These are phyloP conservation scores for Colletotrichum nymphaeae DNA, from an alignment of 2,329 filamentous ascomycete species.

Conservation along the genomic window DNA sequence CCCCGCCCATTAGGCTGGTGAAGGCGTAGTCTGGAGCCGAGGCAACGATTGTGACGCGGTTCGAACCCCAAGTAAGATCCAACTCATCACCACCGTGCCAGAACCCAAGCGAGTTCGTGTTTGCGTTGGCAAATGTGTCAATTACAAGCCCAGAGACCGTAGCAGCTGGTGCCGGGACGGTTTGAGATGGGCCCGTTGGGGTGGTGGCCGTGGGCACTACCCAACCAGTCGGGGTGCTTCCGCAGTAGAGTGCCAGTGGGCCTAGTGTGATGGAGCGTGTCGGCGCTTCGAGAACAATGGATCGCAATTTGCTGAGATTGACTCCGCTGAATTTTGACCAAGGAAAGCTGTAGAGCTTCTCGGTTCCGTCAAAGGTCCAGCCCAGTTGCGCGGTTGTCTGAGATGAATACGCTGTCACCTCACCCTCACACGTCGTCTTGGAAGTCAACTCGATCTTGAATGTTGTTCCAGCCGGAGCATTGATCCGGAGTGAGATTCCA, in stretches of 20 bases:
- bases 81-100: slow-evolving; percentile 77
- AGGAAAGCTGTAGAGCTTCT: slow-evolving; percentile 69
- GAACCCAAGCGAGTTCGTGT: slow-evolving; percentile 69
- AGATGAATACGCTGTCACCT: slow-evolving; percentile 46
- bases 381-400: slow-evolving; percentile 61
- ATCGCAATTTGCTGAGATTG: slow-evolving; percentile 62
- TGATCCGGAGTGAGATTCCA: slow-evolving; percentile 66
- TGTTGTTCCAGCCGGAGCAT: slow-evolving; percentile 61
- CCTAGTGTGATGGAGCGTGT: slow-evolving; percentile 62
- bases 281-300: slow-evolving; percentile 62
- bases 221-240: slow-evolving; percentile 60
- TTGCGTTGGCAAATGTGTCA: slow-evolving; percentile 66
- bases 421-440: slow-evolving; percentile 55
- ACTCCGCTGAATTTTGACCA: slow-evolving; percentile 63
- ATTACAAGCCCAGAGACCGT: slow-evolving; percentile 65
- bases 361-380: slow-evolving; percentile 70
- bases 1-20: slow-evolving; percentile 64
- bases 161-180: slow-evolving; percentile 61
- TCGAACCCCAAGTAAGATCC: slow-evolving; percentile 60
- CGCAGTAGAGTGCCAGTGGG: slow-evolving; percentile 70
- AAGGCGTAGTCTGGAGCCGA: slow-evolving; percentile 63
- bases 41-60: slow-evolving; percentile 58
- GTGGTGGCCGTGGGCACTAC: slow-evolving; percentile 53
- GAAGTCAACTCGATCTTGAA: slow-evolving; percentile 64
- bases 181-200: slow-evolving; percentile 55